These are phyloP conservation scores for Theobroma grandiflorum DNA, from an alignment of 441 rosid species.

Conservation along the genomic window DNA sequence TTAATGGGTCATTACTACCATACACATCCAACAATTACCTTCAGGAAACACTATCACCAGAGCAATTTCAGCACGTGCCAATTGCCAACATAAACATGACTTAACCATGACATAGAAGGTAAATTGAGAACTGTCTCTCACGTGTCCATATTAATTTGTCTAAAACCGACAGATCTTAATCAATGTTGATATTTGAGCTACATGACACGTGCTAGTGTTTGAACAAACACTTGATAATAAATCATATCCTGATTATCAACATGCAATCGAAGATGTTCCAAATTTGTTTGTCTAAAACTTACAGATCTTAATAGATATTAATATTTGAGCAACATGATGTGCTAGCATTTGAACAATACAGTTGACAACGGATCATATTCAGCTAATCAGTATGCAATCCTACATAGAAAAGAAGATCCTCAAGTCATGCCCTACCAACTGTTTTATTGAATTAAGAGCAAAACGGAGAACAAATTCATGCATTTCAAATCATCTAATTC, in stretches of 20 bases:
- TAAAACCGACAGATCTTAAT: slow-evolving; percentile 13
- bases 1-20: background rate
- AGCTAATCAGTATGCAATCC: slow-evolving; percentile 9
- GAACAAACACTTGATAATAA: background rate
- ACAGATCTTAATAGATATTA: slow-evolving; percentile 3
- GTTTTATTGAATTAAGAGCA: background rate
- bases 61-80: background rate
- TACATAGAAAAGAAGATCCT: background rate
- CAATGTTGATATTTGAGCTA: background rate
- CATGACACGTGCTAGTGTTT: background rate
- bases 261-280: slow-evolving; percentile 15
- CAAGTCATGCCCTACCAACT: slow-evolving; percentile 18
- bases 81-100: background rate
- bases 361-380: background rate
- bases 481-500: background rate
- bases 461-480: background rate
- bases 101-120: background rate
- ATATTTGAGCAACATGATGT: background rate
- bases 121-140: background rate
- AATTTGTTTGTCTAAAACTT: slow-evolving; percentile 2
- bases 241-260: background rate
- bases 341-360: slow-evolving; percentile 4
- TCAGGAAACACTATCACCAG: background rate
- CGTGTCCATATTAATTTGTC: background rate
- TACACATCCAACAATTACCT: background rate